These are phyloP conservation scores for Heritiera fomes DNA, from an alignment of 345 rosid genomes.

Conservation along the genomic window DNA sequence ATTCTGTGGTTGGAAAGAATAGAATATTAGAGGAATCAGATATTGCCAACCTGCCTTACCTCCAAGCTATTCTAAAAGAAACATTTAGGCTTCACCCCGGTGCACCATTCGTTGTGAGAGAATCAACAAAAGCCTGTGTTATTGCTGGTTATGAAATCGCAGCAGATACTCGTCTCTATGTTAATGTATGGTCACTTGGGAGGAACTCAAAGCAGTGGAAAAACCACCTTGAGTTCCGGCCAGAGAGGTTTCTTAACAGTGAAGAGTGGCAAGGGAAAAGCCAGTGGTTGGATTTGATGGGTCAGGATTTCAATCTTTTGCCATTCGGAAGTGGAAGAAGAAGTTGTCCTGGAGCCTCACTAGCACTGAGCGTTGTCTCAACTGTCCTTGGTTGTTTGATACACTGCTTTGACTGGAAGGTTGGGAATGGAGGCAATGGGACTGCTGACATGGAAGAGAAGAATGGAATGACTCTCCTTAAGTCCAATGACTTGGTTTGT, in stretches of 20 bases:
- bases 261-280: slow-evolving; percentile 34
- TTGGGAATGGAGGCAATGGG: slow-evolving; percentile 32
- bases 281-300: slow-evolving; percentile 42
- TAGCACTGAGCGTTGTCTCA: slow-evolving; percentile 31
- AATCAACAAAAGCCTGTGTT: slow-evolving; percentile 44
- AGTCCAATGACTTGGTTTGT: slow-evolving; percentile 57
- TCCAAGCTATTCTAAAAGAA: slow-evolving; percentile 68
- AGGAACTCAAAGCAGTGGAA: slow-evolving; percentile 56
- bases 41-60: slow-evolving; percentile 51
- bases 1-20: slow-evolving; percentile 48
- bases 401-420: slow-evolving; percentile 34
- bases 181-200: slow-evolving; percentile 59
- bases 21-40: slow-evolving; percentile 64
- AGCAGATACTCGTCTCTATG: slow-evolving; percentile 47
- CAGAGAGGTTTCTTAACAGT: slow-evolving; percentile 55
- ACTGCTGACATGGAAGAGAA: slow-evolving; percentile 61
- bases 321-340: slow-evolving; percentile 63
- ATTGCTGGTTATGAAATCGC: slow-evolving; percentile 49
- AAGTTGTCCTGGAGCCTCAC: slow-evolving; percentile 43
- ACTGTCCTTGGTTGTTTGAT: slow-evolving; percentile 29
- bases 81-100: slow-evolving; percentile 73
- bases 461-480: slow-evolving; percentile 50
- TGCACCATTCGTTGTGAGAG: slow-evolving; percentile 51
- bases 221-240: slow-evolving; percentile 53
- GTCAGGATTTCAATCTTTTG: slow-evolving; percentile 42